Evolutionary conservation across 1,139 yeast genomes (phyloP).

Genomic region (Geotrichum cucujoidarum): DNA sequence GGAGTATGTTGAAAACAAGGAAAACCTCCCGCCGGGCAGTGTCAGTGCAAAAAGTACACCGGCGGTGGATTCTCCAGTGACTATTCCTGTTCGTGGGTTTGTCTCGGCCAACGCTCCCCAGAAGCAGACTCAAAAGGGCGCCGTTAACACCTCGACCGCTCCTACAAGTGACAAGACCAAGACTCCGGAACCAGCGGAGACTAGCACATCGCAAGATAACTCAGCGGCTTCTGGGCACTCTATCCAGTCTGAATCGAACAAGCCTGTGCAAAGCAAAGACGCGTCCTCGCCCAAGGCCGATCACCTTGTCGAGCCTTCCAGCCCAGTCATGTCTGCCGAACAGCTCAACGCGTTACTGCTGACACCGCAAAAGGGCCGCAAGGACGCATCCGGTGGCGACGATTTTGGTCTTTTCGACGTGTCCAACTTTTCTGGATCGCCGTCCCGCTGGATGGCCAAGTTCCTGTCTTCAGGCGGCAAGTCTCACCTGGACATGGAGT

Average conservation of each 20-base stretch:
- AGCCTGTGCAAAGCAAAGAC: too few relatives aligned
- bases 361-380: constrained; percentile 8
- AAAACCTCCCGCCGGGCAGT: constrained; percentile 7
- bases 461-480: constrained; percentile 11
- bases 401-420: constrained; percentile 14
- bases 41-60: constrained; percentile 8
- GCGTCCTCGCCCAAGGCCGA: not conserved
- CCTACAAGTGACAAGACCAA: not conserved
- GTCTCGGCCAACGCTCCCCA: not conserved
- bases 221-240: not conserved
- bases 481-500: constrained; percentile 1
- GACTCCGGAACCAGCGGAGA: not conserved
- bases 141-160: not conserved
- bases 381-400: constrained; percentile 1
- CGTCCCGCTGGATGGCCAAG: constrained; percentile 15
- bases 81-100: not conserved
- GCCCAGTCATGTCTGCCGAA: constrained; percentile 2
- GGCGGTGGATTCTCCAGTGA: not conserved
- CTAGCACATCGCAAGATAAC: not conserved
- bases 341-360: constrained; percentile 1
- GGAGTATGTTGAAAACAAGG: constrained; percentile 6
- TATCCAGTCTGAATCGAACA: not conserved
- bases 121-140: not conserved
- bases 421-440: constrained; percentile 16
- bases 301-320: not conserved